A percentile compares a stretch with the other conserved stretches of the same genome.
Conservation (phyloP, 176 grass and related monocot species). For the Lolium perenne region DNA sequence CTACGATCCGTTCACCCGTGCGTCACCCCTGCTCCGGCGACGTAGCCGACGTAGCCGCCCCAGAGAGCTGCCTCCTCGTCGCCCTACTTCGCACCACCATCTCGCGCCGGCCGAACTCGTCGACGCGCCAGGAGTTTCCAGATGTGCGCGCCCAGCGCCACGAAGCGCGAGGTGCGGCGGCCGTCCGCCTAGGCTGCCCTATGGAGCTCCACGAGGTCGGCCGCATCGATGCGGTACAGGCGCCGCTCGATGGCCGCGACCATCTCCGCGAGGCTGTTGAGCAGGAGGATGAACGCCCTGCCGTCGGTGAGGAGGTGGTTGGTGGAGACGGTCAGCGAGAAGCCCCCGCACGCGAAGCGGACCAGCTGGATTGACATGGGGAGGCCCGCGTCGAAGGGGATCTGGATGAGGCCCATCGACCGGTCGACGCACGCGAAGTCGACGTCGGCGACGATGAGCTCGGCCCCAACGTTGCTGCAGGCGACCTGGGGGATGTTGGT, state of each 20-base stretch:
- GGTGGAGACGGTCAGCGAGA: slow-evolving; percentile 57
- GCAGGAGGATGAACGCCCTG: too few species aligned
- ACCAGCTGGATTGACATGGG: slow-evolving; percentile 69
- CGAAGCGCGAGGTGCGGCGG: slow-evolving; percentile 41
- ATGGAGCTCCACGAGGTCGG: slow-evolving; percentile 46
- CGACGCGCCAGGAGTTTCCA: slow-evolving; percentile 72
- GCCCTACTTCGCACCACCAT: too few species aligned
- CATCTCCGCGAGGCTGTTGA: too few species aligned
- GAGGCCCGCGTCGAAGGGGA: slow-evolving; percentile 54
- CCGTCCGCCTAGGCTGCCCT: slow-evolving; percentile 8
- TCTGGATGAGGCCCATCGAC: slow-evolving; percentile 52
- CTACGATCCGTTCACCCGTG: too few species aligned
- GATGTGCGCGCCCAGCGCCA: slow-evolving; percentile 63
- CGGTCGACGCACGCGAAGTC: slow-evolving; percentile 52
- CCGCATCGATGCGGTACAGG: slow-evolving; percentile 56
- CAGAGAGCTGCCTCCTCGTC: too few species aligned
- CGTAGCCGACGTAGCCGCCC: too few species aligned
- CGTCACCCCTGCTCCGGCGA: too few species aligned
- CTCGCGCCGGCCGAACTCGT: slow-evolving; percentile 54
- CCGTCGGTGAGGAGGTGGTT: too few species aligned
- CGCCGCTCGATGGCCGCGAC: slow-evolving; percentile 52
- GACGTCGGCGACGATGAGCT: slow-evolving; percentile 76
- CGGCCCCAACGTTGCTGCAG: slow-evolving; percentile 72
- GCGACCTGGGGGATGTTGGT: slow-evolving; percentile 45
- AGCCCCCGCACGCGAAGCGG: slow-evolving; percentile 69